These are phyloP conservation scores for Colletotrichum sp. DNA, from an alignment of 2,329 filamentous ascomycete genomes.

Conservation along the genomic window DNA sequence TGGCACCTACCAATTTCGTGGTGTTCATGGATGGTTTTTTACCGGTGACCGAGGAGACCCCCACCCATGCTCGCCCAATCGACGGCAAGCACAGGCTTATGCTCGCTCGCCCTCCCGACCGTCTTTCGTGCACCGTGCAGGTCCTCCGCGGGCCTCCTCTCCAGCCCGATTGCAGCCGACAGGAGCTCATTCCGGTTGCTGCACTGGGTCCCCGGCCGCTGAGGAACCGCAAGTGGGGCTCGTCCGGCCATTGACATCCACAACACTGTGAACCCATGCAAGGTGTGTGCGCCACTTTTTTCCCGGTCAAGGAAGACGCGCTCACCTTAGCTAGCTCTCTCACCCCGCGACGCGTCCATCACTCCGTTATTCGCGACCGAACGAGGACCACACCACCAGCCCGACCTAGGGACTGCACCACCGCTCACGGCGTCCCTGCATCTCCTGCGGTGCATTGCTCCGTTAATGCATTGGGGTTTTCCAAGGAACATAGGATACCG, in stretches of 20 bases:
- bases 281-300: constrained; percentile 1
- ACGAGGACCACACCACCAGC: not conserved
- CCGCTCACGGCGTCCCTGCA: not conserved
- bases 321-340: not conserved
- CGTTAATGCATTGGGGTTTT: not conserved
- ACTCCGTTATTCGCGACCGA: not conserved
- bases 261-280: too few species aligned
- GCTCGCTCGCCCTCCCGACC: not conserved
- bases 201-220: not conserved
- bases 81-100: not conserved
- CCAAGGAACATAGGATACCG: not conserved
- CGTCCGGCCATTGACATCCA: not conserved
- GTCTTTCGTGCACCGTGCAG: not conserved
- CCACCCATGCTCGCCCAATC: not conserved
- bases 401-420: not conserved
- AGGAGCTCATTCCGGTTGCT: not conserved
- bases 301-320: not conserved
- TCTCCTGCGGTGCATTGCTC: not conserved
- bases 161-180: not conserved
- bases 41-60: not conserved
- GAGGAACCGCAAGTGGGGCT: not conserved
- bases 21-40: not conserved
- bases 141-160: not conserved
- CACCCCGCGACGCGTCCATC: constrained; percentile 9
- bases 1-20: not conserved